Percentiles rank a stretch among this genome's conserved stretches.
Evolutionary conservation across 116 monocot genomes (phyloP).

Genomic region (Zostera marina): DNA sequence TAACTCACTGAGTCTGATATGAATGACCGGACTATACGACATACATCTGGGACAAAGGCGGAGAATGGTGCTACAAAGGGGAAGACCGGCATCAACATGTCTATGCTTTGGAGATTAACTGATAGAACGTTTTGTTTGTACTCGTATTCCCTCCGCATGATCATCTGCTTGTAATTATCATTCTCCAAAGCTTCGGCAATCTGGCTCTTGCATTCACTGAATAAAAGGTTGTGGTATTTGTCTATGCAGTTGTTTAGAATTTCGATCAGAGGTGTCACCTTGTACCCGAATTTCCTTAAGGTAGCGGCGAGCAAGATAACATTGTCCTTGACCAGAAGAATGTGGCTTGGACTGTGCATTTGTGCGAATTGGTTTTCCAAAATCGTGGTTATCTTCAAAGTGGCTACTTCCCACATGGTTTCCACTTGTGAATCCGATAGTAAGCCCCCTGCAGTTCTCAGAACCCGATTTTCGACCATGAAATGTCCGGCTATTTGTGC

Average conservation of each 20-base stretch:
- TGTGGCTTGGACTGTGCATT: slow-evolving; percentile 64
- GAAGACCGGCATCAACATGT: slow-evolving; percentile 38
- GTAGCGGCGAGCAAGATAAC: slow-evolving; percentile 65
- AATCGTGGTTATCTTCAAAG: slow-evolving; percentile 37
- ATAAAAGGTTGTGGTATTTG: slow-evolving; percentile 74
- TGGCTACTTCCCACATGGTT: slow-evolving; percentile 55
- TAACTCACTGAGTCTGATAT: slow-evolving; percentile 78
- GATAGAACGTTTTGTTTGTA: slow-evolving; percentile 72
- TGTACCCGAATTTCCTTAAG: slow-evolving; percentile 52
- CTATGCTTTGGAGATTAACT: slow-evolving; percentile 51
- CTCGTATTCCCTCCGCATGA: slow-evolving; percentile 69
- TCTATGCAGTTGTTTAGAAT: slow-evolving; percentile 60
- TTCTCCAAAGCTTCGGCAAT: slow-evolving; percentile 36
- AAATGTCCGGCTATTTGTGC: slow-evolving; percentile 77
- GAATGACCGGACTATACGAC: slow-evolving; percentile 69
- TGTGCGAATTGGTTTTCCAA: slow-evolving; percentile 56
- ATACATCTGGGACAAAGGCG: slow-evolving; percentile 58
- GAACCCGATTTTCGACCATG: slow-evolving; percentile 74
- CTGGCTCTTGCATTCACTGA: slow-evolving; percentile 56
- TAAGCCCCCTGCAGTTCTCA: slow-evolving; percentile 54
- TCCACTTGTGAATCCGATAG: slow-evolving; percentile 65
- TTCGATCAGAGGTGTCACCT: slow-evolving; percentile 39
- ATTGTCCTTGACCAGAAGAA: slow-evolving; percentile 76
- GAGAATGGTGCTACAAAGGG: slow-evolving; percentile 78
- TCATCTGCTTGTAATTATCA: slow-evolving; percentile 68